Percentiles rank a stretch among this genome's conserved stretches.
Conservation (phyloP, 225 moss, liverwort and hornwort species). For the Marchantia polymorpha region DNA sequence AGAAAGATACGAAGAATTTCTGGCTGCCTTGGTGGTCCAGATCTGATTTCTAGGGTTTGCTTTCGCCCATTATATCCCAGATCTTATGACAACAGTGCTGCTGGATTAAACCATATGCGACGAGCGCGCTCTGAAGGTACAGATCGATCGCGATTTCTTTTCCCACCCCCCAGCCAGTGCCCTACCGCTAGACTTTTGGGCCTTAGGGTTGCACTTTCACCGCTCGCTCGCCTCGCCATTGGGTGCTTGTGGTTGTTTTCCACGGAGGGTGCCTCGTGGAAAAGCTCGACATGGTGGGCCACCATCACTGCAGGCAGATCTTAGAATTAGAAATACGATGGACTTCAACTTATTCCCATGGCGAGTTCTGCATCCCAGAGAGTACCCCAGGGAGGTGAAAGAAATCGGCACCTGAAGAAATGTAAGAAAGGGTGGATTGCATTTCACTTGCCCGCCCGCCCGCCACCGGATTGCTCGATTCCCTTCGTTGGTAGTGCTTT, state of each 20-base stretch:
- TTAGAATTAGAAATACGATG: not conserved
- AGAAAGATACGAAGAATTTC: not conserved
- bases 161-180: not conserved
- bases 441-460: too few species aligned
- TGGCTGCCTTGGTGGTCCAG: not conserved
- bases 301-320: not conserved
- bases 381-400: not conserved
- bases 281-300: not conserved
- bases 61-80: not conserved
- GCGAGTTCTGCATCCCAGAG: not conserved
- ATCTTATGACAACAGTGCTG: conserved; percentile 5
- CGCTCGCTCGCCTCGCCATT: not conserved
- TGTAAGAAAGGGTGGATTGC: too few species aligned
- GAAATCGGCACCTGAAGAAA: too few species aligned
- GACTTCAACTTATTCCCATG: not conserved
- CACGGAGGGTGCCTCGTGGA: not conserved
- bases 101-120: not conserved
- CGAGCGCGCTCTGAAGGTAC: not conserved
- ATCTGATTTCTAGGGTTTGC: not conserved
- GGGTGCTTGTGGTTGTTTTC: not conserved
- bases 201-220: not conserved
- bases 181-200: not conserved
- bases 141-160: not conserved
- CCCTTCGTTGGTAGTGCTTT: too few species aligned
- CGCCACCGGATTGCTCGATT: too few species aligned